Percentiles rank a stretch among this genome's conserved stretches.
Conservation (phyloP, 2,329 filamentous ascomycete species). For the Neoscytalidium dimidiatum region DNA sequence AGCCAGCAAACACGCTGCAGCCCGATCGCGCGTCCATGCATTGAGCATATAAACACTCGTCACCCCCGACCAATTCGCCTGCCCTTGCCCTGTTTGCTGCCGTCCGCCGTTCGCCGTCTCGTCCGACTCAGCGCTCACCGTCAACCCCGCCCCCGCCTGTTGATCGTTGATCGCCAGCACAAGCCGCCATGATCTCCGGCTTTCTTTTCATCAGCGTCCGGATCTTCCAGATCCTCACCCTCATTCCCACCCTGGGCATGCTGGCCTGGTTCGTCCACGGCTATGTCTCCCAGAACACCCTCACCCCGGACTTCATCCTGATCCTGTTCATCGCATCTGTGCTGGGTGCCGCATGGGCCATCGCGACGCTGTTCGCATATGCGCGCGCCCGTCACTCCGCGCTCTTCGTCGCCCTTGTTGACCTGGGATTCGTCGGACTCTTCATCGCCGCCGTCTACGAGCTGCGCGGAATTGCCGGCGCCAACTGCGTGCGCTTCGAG, state of each 20-base stretch:
- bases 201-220: slow-evolving; percentile 65
- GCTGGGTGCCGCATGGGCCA: slow-evolving; percentile 61
- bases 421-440: slow-evolving; percentile 64
- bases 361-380: slow-evolving; percentile 63
- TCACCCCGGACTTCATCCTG: slow-evolving; percentile 63
- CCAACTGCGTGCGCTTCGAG: slow-evolving; percentile 67
- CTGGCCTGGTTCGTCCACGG: slow-evolving; percentile 64
- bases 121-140: neutral
- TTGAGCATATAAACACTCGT: slow-evolving; percentile 2
- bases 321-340: slow-evolving; percentile 67
- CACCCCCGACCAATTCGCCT: neutral
- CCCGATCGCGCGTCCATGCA: neutral
- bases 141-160: neutral
- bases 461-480: slow-evolving; percentile 58
- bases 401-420: slow-evolving; percentile 61
- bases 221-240: slow-evolving; percentile 60
- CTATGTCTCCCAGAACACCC: slow-evolving; percentile 57
- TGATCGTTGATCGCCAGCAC: neutral
- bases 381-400: slow-evolving; percentile 60
- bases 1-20: neutral
- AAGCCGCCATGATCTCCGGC: slow-evolving; percentile 43
- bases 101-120: neutral
- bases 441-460: slow-evolving; percentile 63
- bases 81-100: neutral
- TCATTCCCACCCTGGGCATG: slow-evolving; percentile 66